Percentiles rank a stretch among this genome's conserved stretches.
Evolutionary conservation across 2,329 filamentous ascomycete genomes (phyloP).

Genomic region (Clonostachys solani): DNA sequence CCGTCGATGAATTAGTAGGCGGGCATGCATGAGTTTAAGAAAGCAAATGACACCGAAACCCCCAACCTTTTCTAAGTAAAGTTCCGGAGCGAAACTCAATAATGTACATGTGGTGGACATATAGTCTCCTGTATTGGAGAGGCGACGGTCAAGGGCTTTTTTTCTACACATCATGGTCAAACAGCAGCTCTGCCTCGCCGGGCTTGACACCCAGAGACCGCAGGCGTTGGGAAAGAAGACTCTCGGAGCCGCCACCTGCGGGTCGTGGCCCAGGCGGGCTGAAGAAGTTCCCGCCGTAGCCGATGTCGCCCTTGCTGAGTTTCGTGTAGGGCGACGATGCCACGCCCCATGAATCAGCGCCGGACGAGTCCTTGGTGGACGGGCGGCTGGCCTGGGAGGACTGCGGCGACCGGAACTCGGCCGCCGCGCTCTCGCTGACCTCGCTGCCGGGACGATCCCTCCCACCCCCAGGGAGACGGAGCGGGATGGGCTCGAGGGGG

Average conservation of each 20-base stretch:
- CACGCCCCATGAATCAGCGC: constrained; percentile 5
- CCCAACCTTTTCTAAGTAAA: too few species aligned
- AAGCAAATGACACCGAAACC: too few species aligned
- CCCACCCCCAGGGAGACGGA: constrained; percentile 16
- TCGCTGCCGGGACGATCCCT: constrained; percentile 18
- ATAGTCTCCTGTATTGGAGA: too few species aligned
- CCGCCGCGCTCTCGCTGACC: constrained; percentile 16
- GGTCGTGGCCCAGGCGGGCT: constrained; percentile 15
- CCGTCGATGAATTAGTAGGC: too few species aligned
- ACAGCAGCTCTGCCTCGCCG: background rate
- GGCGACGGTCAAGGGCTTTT: too few species aligned
- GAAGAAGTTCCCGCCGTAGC: constrained; percentile 57
- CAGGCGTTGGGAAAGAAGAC: constrained; percentile 66
- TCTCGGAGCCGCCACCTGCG: constrained; percentile 47
- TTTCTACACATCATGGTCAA: too few species aligned
- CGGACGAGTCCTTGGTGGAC: constrained; percentile 24
- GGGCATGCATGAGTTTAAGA: too few species aligned
- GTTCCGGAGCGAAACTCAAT: too few species aligned
- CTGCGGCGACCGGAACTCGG: constrained; percentile 14
- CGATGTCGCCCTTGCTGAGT: constrained; percentile 59
- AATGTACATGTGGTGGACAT: too few species aligned
- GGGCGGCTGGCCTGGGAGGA: constrained; percentile 23
- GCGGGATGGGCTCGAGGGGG: constrained; percentile 48
- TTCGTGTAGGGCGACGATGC: constrained; percentile 54
- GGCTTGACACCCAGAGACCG: constrained; percentile 52